Percentiles rank a stretch among this genome's conserved stretches.
Conservation (phyloP, 371 early-diverging fungal genomes). For the Haplosporangium sp. region DNA sequence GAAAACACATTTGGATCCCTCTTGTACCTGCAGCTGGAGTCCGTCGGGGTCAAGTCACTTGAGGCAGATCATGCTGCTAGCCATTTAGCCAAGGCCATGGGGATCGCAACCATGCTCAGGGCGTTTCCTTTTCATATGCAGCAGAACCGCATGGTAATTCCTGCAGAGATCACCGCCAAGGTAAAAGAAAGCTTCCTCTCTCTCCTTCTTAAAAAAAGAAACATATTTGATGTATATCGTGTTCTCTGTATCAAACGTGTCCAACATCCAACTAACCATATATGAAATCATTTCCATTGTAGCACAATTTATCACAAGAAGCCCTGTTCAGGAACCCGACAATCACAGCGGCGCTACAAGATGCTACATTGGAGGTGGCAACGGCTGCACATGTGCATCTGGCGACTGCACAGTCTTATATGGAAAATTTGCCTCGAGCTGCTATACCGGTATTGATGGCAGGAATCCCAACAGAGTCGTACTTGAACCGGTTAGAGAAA, state of each 20-base stretch:
- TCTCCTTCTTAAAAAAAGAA: too few species aligned
- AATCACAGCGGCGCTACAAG: constrained; percentile 65
- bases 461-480: constrained; percentile 70
- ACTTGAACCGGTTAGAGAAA: constrained; percentile 73
- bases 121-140: constrained; percentile 77
- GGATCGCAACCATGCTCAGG: constrained; percentile 80
- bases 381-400: constrained; percentile 86
- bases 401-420: constrained; percentile 77
- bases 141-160: constrained; percentile 73
- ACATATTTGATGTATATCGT: too few species aligned
- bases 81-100: constrained; percentile 91
- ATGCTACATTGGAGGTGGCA: constrained; percentile 84
- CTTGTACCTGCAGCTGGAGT: constrained; percentile 89
- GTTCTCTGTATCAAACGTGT: too few species aligned
- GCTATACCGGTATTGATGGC: constrained; percentile 77
- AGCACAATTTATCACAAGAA: constrained; percentile 79
- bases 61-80: constrained; percentile 92
- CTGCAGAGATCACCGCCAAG: constrained; percentile 82
- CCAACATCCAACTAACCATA: too few species aligned
- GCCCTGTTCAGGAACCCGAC: constrained; percentile 76
- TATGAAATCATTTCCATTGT: constrained; percentile 4
- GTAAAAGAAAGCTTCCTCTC: constrained; percentile 57
- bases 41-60: constrained; percentile 82
- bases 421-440: constrained; percentile 59
- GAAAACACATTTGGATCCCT: constrained; percentile 89